These are phyloP conservation scores for Leccinum broughii DNA, from an alignment of 768 basidiomycete species.

Conservation along the genomic window DNA sequence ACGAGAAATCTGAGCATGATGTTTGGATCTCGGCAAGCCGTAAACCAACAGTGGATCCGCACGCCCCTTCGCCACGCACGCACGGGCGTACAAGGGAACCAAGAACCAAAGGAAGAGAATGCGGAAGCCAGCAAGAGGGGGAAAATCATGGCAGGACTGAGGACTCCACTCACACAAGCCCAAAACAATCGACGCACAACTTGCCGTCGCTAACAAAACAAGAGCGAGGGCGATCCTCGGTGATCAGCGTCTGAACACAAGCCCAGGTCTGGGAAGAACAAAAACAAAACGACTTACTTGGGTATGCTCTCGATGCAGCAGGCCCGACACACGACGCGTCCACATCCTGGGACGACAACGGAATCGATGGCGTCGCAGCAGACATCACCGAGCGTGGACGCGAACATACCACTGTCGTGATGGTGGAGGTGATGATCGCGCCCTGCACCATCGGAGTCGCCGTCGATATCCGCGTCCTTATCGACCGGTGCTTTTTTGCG, in stretches of 20 bases:
- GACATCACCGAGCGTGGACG: neutral
- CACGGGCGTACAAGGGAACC: neutral
- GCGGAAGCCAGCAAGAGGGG: neutral
- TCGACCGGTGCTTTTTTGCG: constrained; percentile 32
- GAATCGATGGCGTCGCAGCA: constrained; percentile 9
- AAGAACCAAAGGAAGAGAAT: too few species aligned
- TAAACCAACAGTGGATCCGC: too few species aligned
- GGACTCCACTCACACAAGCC: constrained; percentile 17
- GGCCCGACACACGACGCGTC: constrained; percentile 34
- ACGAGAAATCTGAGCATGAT: neutral
- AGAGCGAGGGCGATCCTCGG: too few species aligned
- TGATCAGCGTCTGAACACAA: constrained; percentile 12
- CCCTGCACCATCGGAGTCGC: neutral
- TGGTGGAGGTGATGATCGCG: neutral
- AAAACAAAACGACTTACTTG: constrained; percentile 29
- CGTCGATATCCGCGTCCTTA: constrained; percentile 19
- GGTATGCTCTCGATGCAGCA: constrained; percentile 38
- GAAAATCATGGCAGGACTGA: neutral
- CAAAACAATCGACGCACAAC: constrained; percentile 33
- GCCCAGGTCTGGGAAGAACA: neutral
- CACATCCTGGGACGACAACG: constrained; percentile 33
- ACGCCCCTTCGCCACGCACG: neutral
- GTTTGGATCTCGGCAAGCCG: neutral
- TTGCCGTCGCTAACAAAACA: constrained; percentile 28
- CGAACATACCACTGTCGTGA: neutral